These are phyloP conservation scores for Lichina pygmaea DNA, from an alignment of 495 filamentous ascomycete genomes.

Conservation along the genomic window DNA sequence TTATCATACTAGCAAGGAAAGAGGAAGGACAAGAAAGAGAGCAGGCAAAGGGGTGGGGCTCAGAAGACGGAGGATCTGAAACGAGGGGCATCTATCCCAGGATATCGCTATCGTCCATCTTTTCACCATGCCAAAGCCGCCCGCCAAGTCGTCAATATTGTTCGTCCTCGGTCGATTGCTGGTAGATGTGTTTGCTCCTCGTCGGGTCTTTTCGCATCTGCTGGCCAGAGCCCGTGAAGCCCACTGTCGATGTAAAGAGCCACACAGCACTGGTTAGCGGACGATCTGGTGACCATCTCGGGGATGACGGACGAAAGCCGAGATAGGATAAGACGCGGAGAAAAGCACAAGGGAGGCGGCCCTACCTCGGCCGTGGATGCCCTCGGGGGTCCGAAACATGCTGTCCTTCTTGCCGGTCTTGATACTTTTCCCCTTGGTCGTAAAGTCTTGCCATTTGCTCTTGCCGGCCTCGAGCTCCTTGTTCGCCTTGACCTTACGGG, in stretches of 20 bases:
- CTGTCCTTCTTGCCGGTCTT: conserved; percentile 64
- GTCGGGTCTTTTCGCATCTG: conserved; percentile 78
- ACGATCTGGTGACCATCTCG: background rate
- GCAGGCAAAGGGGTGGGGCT: too few species aligned
- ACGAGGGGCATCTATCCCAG: too few species aligned
- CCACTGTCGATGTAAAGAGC: conserved; percentile 30
- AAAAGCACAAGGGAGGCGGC: background rate
- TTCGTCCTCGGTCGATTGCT: conserved; percentile 44
- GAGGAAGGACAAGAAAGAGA: too few species aligned
- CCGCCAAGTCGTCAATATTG: background rate
- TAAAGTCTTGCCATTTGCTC: conserved; percentile 86
- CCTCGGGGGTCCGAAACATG: conserved; percentile 87
- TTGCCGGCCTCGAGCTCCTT: conserved; percentile 76
- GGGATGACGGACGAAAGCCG: background rate
- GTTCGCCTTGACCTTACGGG: conserved; percentile 68
- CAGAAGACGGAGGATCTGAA: too few species aligned
- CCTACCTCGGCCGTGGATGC: conserved; percentile 59
- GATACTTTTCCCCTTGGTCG: conserved; percentile 47
- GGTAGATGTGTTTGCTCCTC: conserved; percentile 64
- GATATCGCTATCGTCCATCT: too few species aligned
- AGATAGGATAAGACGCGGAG: conserved; percentile 1
- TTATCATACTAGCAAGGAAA: too few species aligned
- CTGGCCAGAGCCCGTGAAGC: conserved; percentile 84
- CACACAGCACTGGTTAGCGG: background rate
- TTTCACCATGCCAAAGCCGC: background rate